Evolutionary conservation across 805 yeast species (phyloP).

Genomic region (Yamadazyma endophytica): DNA sequence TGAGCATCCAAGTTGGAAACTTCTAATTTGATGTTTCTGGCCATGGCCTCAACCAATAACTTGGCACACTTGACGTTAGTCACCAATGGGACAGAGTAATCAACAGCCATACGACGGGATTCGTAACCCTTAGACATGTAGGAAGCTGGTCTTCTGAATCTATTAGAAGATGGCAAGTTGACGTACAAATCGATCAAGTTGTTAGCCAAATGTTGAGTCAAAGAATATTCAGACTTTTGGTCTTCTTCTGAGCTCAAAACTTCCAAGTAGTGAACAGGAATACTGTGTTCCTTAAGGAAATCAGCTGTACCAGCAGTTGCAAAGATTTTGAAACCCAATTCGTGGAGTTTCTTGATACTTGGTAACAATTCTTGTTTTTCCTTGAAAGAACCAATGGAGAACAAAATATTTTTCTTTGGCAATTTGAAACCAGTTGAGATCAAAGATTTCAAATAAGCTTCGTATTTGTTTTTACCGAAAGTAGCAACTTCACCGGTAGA

Average conservation of each 20-base stretch:
- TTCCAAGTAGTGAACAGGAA: constrained; percentile 94
- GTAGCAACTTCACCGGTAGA: constrained; percentile 99
- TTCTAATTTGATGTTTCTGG: constrained; percentile 63
- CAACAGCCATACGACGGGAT: constrained; percentile 99
- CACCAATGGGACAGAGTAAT: constrained; percentile 94
- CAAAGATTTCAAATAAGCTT: constrained; percentile 93
- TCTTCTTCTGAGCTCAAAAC: constrained; percentile 69
- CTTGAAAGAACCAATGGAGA: constrained; percentile 94
- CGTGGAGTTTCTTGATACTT: constrained; percentile 71
- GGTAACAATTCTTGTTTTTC: constrained; percentile 94
- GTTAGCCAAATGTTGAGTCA: constrained; percentile 94
- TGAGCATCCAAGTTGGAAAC: constrained; percentile 81
- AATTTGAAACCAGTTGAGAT: constrained; percentile 92
- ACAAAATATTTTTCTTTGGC: constrained; percentile 90
- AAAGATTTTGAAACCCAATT: constrained; percentile 83
- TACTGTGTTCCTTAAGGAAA: constrained; percentile 89
- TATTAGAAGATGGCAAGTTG: constrained; percentile 93
- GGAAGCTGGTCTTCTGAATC: constrained; percentile 98
- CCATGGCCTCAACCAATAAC: constrained; percentile 88
- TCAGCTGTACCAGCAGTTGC: constrained; percentile 99
- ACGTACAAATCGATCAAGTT: constrained; percentile 94
- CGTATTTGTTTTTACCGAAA: constrained; percentile 93
- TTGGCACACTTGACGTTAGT: constrained; percentile 98
- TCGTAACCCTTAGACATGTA: constrained; percentile 96
- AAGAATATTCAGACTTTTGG: constrained; percentile 89